Percentiles rank a stretch among this genome's conserved stretches.
Evolutionary conservation across 2,329 filamentous ascomycete species (phyloP).

Genomic region (Akanthomyces lecanii): DNA sequence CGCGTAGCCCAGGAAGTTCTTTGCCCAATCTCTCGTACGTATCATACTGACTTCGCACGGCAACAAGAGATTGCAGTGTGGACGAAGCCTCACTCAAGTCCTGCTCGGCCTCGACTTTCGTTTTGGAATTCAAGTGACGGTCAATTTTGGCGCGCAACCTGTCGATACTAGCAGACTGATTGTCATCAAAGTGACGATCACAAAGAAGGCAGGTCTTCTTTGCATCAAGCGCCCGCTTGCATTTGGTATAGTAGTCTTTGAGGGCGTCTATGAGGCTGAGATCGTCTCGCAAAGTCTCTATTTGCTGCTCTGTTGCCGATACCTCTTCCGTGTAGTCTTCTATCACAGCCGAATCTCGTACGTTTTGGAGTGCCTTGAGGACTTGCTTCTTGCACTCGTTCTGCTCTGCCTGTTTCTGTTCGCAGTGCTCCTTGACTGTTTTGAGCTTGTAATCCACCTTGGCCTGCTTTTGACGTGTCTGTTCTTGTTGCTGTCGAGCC

Average conservation of each 20-base stretch:
- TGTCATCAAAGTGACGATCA: conserved; percentile 61
- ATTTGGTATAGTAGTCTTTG: conserved; percentile 66
- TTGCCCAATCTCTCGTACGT: conserved; percentile 64
- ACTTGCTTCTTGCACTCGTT: conserved; percentile 57
- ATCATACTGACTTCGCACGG: conserved; percentile 66
- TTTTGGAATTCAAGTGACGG: conserved; percentile 56
- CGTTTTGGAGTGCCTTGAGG: conserved; percentile 42
- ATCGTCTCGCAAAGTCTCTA: conserved; percentile 59
- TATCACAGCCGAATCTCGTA: conserved; percentile 43
- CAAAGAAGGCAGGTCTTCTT: conserved; percentile 76
- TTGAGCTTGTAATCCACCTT: conserved; percentile 71
- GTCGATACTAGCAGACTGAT: conserved; percentile 52
- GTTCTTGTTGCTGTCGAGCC: conserved; percentile 66
- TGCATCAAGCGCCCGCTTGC: conserved; percentile 59
- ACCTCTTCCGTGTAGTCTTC: conserved; percentile 53
- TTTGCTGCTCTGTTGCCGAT: conserved; percentile 50
- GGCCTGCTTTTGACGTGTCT: conserved; percentile 66
- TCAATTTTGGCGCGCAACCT: conserved; percentile 64
- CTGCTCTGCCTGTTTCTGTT: conserved; percentile 59
- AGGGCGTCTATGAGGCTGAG: conserved; percentile 65
- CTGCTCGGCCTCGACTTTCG: conserved; percentile 58
- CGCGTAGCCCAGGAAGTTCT: conserved; percentile 67
- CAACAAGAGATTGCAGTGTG: conserved; percentile 56
- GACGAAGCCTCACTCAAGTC: conserved; percentile 50
- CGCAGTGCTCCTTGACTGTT: conserved; percentile 58